Conservation (phyloP, 495 filamentous ascomycete species). For the Lophiotrema nucula region DNA sequence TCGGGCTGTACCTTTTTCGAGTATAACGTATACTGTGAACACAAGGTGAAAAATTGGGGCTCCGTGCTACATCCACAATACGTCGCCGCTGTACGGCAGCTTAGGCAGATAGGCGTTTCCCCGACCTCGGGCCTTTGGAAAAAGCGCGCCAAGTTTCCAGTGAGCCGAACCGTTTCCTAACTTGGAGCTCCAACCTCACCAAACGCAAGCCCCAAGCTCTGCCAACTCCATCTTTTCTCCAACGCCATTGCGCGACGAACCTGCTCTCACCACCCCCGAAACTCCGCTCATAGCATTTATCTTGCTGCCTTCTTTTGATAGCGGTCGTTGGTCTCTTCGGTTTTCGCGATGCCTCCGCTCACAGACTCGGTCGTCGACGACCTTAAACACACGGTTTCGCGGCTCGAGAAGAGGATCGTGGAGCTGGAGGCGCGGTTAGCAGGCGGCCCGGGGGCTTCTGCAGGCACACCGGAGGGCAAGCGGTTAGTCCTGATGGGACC, state of each 20-base stretch:
- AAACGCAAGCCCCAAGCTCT: constrained; percentile 7
- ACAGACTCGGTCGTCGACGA: constrained; percentile 38
- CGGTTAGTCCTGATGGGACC: constrained; percentile 98
- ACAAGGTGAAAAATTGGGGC: too few relatives aligned
- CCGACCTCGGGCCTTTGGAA: not conserved
- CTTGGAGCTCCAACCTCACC: constrained; percentile 9
- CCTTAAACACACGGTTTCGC: constrained; percentile 58
- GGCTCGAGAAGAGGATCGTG: constrained; percentile 80
- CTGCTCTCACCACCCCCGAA: constrained; percentile 16
- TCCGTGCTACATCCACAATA: too few relatives aligned
- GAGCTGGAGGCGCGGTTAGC: constrained; percentile 67
- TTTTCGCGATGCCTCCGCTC: constrained; percentile 4
- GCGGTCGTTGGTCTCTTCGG: too few relatives aligned
- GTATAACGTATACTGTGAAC: too few relatives aligned
- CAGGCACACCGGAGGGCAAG: constrained; percentile 56
- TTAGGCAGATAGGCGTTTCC: too few relatives aligned
- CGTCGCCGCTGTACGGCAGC: too few relatives aligned
- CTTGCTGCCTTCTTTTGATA: constrained; percentile 1
- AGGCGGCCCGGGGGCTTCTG: constrained; percentile 44
- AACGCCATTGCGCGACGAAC: constrained; percentile 20
- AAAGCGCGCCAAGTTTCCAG: too few relatives aligned
- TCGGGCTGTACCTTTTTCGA: too few relatives aligned
- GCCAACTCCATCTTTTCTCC: not conserved
- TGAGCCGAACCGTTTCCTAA: not conserved
- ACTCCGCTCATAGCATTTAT: not conserved